Evolutionary conservation across 2,329 filamentous ascomycete genomes (phyloP).

Genomic region (Talaromyces sp.): DNA sequence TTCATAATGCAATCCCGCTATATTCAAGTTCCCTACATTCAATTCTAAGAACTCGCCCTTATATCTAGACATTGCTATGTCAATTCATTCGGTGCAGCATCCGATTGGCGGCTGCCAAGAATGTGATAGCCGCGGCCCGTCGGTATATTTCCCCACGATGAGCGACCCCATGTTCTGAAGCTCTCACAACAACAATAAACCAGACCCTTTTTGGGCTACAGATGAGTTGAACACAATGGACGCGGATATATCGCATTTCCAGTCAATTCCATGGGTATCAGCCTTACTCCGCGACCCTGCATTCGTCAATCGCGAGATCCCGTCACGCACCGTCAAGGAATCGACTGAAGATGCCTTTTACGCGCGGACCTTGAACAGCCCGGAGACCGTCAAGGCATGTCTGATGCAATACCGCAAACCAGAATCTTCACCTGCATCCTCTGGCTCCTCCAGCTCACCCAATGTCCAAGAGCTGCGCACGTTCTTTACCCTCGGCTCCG

Average conservation of each 20-base stretch:
- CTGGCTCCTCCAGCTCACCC: not conserved
- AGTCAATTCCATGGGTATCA: not conserved
- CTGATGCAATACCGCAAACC: not conserved
- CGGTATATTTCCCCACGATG: not conserved
- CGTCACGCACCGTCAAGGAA: not conserved
- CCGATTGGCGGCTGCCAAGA: not conserved
- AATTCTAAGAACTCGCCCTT: not conserved
- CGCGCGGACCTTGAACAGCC: not conserved
- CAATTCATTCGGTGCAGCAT: not conserved
- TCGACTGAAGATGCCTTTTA: not conserved
- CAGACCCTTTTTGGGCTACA: not conserved
- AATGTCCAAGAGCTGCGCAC: conserved; percentile 17
- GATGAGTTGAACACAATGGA: not conserved
- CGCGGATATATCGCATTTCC: not conserved
- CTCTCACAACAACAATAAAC: not conserved
- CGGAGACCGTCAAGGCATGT: not conserved
- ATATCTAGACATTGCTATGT: not conserved
- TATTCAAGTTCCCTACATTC: not conserved
- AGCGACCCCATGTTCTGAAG: not conserved
- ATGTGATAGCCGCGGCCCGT: not conserved
- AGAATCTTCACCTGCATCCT: not conserved
- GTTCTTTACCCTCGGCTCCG: conserved; percentile 23
- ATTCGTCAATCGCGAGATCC: not conserved
- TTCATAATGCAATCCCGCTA: too few relatives aligned
- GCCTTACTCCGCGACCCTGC: not conserved